Conservation (phyloP, 2,329 filamentous ascomycete species). For the Hymenoscyphus occultus region DNA sequence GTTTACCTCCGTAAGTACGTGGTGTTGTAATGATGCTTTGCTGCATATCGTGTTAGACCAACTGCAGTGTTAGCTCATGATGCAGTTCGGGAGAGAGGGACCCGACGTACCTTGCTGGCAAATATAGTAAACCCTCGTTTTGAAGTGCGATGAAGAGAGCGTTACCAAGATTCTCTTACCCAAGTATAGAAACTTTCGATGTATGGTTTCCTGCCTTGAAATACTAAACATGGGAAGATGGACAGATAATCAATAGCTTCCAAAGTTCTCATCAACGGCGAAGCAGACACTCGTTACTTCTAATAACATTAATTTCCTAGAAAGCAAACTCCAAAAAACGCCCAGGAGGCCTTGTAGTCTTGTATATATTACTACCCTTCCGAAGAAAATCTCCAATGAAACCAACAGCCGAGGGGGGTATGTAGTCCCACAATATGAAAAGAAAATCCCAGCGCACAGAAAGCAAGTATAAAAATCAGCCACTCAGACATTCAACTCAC, state of each 20-base stretch:
- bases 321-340: neutral
- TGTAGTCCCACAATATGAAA: neutral
- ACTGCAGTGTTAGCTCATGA: constrained; percentile 8
- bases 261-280: neutral
- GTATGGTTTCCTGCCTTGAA: no score
- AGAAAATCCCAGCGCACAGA: neutral
- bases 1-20: neutral
- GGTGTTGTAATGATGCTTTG: neutral
- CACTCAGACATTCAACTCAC: neutral
- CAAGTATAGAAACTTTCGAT: no score
- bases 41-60: neutral
- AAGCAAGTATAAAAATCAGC: neutral
- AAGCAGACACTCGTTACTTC: no score
- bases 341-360: no score
- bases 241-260: neutral
- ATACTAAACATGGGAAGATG: neutral
- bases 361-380: neutral
- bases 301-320: neutral
- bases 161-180: no score
- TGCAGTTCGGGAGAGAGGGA: constrained; percentile 5
- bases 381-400: neutral
- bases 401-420: neutral
- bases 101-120: neutral
- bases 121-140: no score
- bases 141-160: no score